Evolutionary conservation across 768 basidiomycete species (phyloP).

Genomic region (Boletus patriciae): DNA sequence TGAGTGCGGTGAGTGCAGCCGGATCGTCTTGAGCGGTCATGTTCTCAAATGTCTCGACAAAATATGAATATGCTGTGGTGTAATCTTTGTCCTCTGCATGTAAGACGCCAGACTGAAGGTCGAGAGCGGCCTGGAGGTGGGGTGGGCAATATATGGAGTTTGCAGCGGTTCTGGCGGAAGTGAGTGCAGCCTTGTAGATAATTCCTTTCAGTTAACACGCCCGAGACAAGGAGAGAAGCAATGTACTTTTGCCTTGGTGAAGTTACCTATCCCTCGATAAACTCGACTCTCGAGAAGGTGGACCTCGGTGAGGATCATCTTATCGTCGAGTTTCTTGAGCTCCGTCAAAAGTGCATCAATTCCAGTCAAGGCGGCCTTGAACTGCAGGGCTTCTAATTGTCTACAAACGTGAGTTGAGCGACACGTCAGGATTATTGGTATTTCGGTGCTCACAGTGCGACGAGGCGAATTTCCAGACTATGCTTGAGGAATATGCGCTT

Average conservation of each 20-base stretch:
- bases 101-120: slow-evolving; percentile 75
- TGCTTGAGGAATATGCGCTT: slow-evolving; percentile 97
- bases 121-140: slow-evolving; percentile 57
- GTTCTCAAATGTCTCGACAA: slow-evolving; percentile 95
- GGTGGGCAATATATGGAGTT: slow-evolving; percentile 94
- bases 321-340: slow-evolving; percentile 92
- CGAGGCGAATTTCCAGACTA: slow-evolving; percentile 85
- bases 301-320: slow-evolving; percentile 96
- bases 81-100: slow-evolving; percentile 99
- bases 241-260: slow-evolving; percentile 83
- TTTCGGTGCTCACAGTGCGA: slow-evolving; percentile 52
- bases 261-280: slow-evolving; percentile 85
- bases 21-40: slow-evolving; percentile 76
- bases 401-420: slow-evolving; percentile 35
- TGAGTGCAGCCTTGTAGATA: slow-evolving; percentile 67
- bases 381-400: slow-evolving; percentile 73
- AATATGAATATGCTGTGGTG: slow-evolving; percentile 95
- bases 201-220: not conserved
- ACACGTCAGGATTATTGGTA: not conserved
- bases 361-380: slow-evolving; percentile 73
- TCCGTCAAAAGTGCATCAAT: slow-evolving; percentile 90
- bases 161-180: slow-evolving; percentile 88
- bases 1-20: slow-evolving; percentile 79
- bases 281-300: slow-evolving; percentile 92
- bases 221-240: not conserved